Base-by-base conservation (phyloP, 2,329 filamentous ascomycete genomes). In the Ophiostoma piceae region DNA sequence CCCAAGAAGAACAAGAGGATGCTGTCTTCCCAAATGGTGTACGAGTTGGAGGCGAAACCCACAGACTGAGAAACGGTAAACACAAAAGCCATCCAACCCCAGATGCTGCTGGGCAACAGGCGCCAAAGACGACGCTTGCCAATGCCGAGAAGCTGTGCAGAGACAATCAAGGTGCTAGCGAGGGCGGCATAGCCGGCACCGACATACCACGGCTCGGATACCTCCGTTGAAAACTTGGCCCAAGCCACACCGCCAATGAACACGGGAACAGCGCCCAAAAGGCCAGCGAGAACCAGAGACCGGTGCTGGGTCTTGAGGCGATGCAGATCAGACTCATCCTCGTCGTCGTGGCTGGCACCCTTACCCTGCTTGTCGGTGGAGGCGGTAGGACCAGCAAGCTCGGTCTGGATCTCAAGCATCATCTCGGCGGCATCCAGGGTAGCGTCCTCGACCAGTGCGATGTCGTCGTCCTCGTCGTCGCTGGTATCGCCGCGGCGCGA, bases 11-110 rank as follows among this genome's bases (percentile, higher is more conserved):
- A 97, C 2, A 97, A 84, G 4, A 97, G 84, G 70, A 97, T 97
- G 16, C 92, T 91, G 76, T 99, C 95, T 80, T 99, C 95, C 94
- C 95, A 99, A 74, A 99, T 97, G 0, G 94, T 98, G 80, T 94
- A 99, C 0, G 95, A 99, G 80, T 99, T 99, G 3, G 95, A 95
- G 0, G 94, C 94, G 78, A 98, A 99, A 8, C 95, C 94, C 68
- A 92, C 82, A n/a, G 93, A 96, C 76, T 97, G 92, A 72, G 90
- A 88, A n/a, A 93, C 78, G 0, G 93, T 93, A 74, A 96, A 92
- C 16, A 94, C 78, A 35, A 92, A 82, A 6, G 92, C 89, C 71
- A 96, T 82, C 89, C 92, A 94, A n/a, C 92, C 90, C 94, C 94
- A 99, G 69, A 94, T 81, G 0, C 87, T 90, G n/a, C 80, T 86